phyloP scores from a whole-genome alignment of 2,329 filamentous ascomycete species.

The Chrysoporthe deuterocubensis region DNA sequence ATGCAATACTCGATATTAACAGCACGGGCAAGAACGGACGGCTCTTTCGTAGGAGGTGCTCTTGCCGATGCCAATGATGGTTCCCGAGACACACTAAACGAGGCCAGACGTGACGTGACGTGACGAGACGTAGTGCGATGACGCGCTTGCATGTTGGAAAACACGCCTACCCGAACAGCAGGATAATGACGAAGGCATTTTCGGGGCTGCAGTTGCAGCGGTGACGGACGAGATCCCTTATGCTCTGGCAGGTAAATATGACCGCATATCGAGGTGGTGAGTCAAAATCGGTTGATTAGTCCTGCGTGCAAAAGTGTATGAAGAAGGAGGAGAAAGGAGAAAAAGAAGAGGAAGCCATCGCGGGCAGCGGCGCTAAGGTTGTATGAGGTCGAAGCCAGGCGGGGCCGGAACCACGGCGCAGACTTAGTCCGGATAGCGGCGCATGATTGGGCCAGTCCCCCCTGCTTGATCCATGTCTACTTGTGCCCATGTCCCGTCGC shows the following conservation, averaged over 20 bases:
- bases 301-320: constrained; percentile 57
- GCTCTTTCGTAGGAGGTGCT: too few species aligned
- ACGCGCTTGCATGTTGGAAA: constrained; percentile 19
- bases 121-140: neutral
- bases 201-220: constrained; percentile 29
- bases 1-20: neutral
- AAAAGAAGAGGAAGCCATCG: constrained; percentile 27
- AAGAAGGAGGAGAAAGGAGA: constrained; percentile 31
- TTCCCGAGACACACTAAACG: too few species aligned
- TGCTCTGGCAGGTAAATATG: constrained; percentile 65
- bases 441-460: neutral
- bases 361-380: neutral
- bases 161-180: constrained; percentile 25
- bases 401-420: constrained; percentile 2
- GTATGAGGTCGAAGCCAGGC: neutral
- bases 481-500: constrained; percentile 6
- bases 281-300: constrained; percentile 64
- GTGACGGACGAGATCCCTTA: constrained; percentile 33
- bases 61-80: too few species aligned
- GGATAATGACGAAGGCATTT: neutral
- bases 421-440: constrained; percentile 7
- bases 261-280: constrained; percentile 57
- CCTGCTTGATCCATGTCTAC: neutral
- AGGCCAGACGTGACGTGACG: neutral
- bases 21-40: neutral